Base-by-base conservation (phyloP, 768 basidiomycete species). In the Asterophora parasitica region DNA sequence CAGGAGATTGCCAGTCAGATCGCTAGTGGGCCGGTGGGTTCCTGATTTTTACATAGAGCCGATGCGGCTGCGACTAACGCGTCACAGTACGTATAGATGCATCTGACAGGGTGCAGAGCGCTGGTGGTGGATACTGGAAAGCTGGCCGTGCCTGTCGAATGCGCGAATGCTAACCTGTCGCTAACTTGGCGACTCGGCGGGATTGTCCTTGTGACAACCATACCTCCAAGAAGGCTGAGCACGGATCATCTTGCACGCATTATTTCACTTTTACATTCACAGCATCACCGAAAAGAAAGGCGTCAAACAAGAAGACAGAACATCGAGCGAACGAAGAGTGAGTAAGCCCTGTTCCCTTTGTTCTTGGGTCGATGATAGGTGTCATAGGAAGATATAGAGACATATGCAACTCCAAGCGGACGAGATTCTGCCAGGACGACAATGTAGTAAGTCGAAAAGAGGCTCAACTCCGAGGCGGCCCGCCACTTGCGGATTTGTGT, bases 381-480 rank as follows among this genome's bases (percentile, higher is more conserved):
- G 13, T 2, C 4, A 39, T 11, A 23, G 13, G 26, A 19, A 12
- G 13, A 8, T 8, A 39, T 23, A 10, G 20, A 39, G n/a, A n/a
- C n/a, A n/a, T n/a, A n/a, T n/a, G n/a, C n/a, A n/a, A 39, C 19
- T 26, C 4, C 9, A 39, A 23, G 36, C 36, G 16, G 11, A 34
- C 17, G 19, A 26, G 34, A 27, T 23, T 23, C 15, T 45, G 44
- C 34, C n/a, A 20, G 34, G 6, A 26, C 36, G 44, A 45, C 20
- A 45, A 12, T 45, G 35, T 36, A 33, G 34, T 27, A 7, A 45
- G n/a, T n/a, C n/a, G n/a, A n/a, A n/a, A n/a, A n/a, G n/a, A n/a
- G n/a, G n/a, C n/a, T 8, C n/a, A 45, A 37, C 34, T 45, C 44
- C 44, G 44, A 36, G 7, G 16, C 23, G 23, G 23, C 23, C 23